These are phyloP conservation scores for Moringa oleifera DNA, from an alignment of 345 rosid species.

Conservation along the genomic window DNA sequence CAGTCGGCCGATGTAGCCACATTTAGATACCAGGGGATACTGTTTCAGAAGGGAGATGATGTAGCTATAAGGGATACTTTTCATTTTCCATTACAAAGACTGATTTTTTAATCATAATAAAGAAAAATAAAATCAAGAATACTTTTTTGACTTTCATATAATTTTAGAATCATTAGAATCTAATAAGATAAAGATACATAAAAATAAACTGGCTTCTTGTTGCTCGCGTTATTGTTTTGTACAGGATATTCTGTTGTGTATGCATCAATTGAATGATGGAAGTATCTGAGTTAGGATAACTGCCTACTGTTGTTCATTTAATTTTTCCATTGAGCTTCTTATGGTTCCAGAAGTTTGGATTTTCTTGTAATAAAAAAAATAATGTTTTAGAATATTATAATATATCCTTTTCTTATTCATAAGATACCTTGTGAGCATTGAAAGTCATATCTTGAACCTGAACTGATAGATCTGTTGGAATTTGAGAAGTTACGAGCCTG, in stretches of 20 bases:
- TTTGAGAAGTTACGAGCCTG: slow-evolving; percentile 61
- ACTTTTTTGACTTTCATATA: too few relatives aligned
- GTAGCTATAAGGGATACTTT: not conserved
- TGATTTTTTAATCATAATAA: too few relatives aligned
- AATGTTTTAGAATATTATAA: not conserved
- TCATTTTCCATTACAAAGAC: not conserved
- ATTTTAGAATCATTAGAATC: not conserved
- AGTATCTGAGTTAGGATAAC: too few relatives aligned
- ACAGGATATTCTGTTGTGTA: not conserved
- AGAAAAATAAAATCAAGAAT: not conserved
- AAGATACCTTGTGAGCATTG: slow-evolving; percentile 67
- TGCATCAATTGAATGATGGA: not conserved
- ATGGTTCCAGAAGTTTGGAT: too few relatives aligned
- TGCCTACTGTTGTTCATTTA: too few relatives aligned
- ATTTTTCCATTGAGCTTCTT: too few relatives aligned
- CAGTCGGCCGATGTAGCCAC: slow-evolving; percentile 63
- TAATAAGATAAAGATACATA: too few relatives aligned
- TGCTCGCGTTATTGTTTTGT: too few relatives aligned
- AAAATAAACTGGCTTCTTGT: too few relatives aligned
- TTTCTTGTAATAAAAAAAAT: too few relatives aligned
- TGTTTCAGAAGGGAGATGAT: slow-evolving; percentile 27
- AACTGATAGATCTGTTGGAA: slow-evolving; percentile 61
- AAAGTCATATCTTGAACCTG: slow-evolving; percentile 61
- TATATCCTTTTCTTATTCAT: not conserved
- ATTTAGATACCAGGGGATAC: slow-evolving; percentile 79